Evolutionary conservation across 371 early-diverging fungal genomes (phyloP), one percentile per base, ranked within the genome.

Genomic region (Zychaea mexicana): DNA sequence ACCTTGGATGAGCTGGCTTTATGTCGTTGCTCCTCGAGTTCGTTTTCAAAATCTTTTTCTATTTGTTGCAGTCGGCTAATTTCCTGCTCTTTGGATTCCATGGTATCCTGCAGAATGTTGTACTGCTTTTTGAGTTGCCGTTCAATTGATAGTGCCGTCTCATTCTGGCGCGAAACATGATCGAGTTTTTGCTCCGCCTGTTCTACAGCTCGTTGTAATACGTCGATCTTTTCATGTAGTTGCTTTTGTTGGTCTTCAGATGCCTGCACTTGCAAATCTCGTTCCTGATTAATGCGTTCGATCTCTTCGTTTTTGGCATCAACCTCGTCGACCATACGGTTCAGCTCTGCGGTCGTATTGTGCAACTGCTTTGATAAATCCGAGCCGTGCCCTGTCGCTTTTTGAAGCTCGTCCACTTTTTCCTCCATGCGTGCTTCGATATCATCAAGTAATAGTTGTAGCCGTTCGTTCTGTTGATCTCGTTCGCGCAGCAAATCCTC

Each of bases 161-260:
- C 49, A 24, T 49, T 19, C 22, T 22, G 49, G 49, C 21, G 49
- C 22, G 26, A 49, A 49, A 24, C 49, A 49, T 22, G 5, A 24
- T 6, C 22, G 49, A 49, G 49, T 4, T 54, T 27, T 27, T 54
- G 31, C 24, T 54, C 32, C 21, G 62, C 27, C 33, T 77, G 9
- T 33, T 74, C 12, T 82, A 81, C 27, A 72, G 67, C 12, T 38
- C 79, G 5, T 59, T 74, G 26, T 57, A 73, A 9, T 66, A 73
- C 36, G 75, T 79, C 0, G 70, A 84, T 52, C 70, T 74, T 26
- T 54, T 71, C 7, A 62, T 79, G 6, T 70, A 72, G 9, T 57
- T 85, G 3, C 36, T 33, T 33, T 36, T 56, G 36, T 31, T 56
- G 19, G 15, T 56, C 56, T 0, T 31, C 36, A 36, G 36, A 17